A percentile compares a stretch with the other conserved stretches of the same genome.
Conservation (phyloP, 1,284 basidiomycete genomes). For the Sanghuangporus weigelae region DNA sequence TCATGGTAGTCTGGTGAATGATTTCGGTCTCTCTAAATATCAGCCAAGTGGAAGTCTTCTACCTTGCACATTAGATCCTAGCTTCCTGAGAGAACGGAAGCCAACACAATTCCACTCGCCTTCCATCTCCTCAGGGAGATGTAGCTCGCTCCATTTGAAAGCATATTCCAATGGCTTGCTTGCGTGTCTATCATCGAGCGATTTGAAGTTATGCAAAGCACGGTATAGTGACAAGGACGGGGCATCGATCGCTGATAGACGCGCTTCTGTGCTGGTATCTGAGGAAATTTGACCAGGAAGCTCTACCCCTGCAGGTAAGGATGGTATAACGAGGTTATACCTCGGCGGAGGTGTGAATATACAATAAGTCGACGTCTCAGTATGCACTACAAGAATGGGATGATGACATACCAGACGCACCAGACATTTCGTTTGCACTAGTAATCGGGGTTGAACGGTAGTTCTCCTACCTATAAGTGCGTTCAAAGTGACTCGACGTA, state of each 20-base stretch:
- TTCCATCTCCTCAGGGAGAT: slow-evolving; percentile 60
- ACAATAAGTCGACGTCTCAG: too few relatives aligned
- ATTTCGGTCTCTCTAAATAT: not conserved
- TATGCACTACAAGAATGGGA: too few relatives aligned
- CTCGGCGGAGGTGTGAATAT: too few relatives aligned
- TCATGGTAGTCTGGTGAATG: slow-evolving; percentile 63
- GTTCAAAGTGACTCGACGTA: too few relatives aligned
- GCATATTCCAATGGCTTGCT: slow-evolving; percentile 58
- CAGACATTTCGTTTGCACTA: too few relatives aligned
- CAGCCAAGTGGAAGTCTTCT: slow-evolving; percentile 27
- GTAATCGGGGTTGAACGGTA: too few relatives aligned
- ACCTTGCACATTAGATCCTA: slow-evolving; percentile 64
- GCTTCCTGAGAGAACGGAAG: slow-evolving; percentile 75
- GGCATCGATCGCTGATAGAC: slow-evolving; percentile 77
- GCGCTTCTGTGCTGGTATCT: slow-evolving; percentile 59
- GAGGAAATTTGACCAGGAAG: not conserved
- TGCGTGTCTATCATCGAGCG: slow-evolving; percentile 60
- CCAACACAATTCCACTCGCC: slow-evolving; percentile 89
- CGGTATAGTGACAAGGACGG: slow-evolving; percentile 81
- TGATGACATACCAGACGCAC: too few relatives aligned
- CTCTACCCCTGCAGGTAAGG: too few relatives aligned
- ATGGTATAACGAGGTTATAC: too few relatives aligned
- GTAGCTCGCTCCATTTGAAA: slow-evolving; percentile 84
- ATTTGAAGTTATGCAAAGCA: slow-evolving; percentile 73
- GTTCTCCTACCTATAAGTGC: too few relatives aligned